These are phyloP conservation scores for Colletotrichum sp. DNA, from an alignment of 2,329 filamentous ascomycete species.

Conservation along the genomic window DNA sequence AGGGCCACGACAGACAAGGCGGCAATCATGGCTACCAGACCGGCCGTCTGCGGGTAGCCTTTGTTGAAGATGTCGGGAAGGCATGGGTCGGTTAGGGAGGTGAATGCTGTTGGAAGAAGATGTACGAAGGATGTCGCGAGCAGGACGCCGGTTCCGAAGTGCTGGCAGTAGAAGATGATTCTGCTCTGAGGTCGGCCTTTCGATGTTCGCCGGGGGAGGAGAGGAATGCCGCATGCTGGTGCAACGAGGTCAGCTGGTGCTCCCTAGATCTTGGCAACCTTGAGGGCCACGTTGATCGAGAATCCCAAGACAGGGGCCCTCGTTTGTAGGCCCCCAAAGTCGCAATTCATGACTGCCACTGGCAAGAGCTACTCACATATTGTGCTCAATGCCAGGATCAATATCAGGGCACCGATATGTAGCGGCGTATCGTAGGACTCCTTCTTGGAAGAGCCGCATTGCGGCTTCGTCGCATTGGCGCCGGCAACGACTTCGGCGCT, in stretches of 20 bases:
- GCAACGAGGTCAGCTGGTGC: constrained; percentile 5
- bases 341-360: too few relatives aligned
- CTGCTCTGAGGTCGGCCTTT: constrained; percentile 62
- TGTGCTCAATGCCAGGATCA: constrained; percentile 68
- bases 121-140: constrained; percentile 88
- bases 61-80: constrained; percentile 81
- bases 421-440: constrained; percentile 69
- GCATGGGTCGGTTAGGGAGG: constrained; percentile 71
- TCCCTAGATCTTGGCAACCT: neutral
- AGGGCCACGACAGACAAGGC: constrained; percentile 84
- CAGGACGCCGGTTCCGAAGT: constrained; percentile 84
- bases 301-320: neutral
- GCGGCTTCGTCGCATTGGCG: constrained; percentile 45
- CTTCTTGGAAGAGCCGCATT: constrained; percentile 56
- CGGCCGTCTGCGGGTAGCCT: constrained; percentile 80
- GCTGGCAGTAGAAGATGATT: constrained; percentile 71
- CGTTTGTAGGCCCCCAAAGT: neutral
- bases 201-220: constrained; percentile 65
- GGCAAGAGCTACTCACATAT: constrained; percentile 45
- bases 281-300: neutral
- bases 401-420: constrained; percentile 71
- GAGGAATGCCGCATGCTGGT: constrained; percentile 68
- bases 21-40: constrained; percentile 81
- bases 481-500: constrained; percentile 4
- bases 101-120: constrained; percentile 71